Base-by-base conservation (phyloP, 2,329 filamentous ascomycete species). In the Ambrosiella cleistominuta region DNA sequence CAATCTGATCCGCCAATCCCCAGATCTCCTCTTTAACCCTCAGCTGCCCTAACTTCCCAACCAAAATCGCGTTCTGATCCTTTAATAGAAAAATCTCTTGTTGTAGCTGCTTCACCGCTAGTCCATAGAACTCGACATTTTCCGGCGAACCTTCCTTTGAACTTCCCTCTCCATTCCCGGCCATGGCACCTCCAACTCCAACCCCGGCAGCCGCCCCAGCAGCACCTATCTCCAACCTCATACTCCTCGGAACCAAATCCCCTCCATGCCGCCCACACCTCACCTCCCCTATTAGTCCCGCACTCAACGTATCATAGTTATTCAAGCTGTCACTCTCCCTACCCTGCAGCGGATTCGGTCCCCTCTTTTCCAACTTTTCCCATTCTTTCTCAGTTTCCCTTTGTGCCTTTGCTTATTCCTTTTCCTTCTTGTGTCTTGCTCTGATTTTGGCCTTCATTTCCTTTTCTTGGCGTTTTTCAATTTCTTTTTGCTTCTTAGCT, bases 31-130 rank as follows among this genome's bases (percentile, higher is more conserved):
- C 53, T 27, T 51, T 51, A 15, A 58, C 15, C 9, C 70, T 70
- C 59, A 72, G 59, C 62, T 66, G 73, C n/a, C 79, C 79, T 53
- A 82, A 63, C 62, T 70, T 71, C 7, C 76, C 77, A 0, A 76
- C 77, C 1, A 83, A 69, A 69, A 71, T 71, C 2, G 79, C 82
- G 63, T 82, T 82, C 68, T 82, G 75, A 1, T 70, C 68, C 69
- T 83, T 74, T n/a, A 83, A 68, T 27, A 80, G 70, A 57, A 80
- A 74, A 19, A 76, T 70, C 68, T 82, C 73, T 62, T 74, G 72
- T 49, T 70, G 66, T 15, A 76, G 75, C 12, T 79, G 65, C 45
- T 81, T 77, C 40, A 74, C 69, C 66, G 80, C 79, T 69, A 71
- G 0, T 70, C 66, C 61, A 72, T 71, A 56, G 3, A n/a, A 42